A percentile compares a stretch with the other conserved stretches of the same genome.
Evolutionary conservation across 2,329 filamentous ascomycete species (phyloP).

Genomic region (Phoma sp.): DNA sequence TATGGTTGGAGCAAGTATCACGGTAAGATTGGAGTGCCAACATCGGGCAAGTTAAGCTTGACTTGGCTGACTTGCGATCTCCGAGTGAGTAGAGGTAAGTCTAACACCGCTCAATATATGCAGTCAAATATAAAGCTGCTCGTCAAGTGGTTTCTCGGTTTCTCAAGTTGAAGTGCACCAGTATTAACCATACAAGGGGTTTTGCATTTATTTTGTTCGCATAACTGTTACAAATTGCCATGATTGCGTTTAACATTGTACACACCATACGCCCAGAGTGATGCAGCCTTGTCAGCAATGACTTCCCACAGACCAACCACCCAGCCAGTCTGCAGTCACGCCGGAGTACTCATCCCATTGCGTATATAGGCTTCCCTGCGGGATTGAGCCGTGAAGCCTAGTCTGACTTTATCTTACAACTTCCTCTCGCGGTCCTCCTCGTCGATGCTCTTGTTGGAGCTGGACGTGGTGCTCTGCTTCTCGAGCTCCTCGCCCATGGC

Average conservation of each 20-base stretch:
- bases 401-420: conserved; percentile 39
- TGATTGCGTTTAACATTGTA: conserved; percentile 32
- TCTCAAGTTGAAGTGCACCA: too few species aligned
- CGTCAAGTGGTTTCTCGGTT: too few species aligned
- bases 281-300: conserved; percentile 17
- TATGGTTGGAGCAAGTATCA: too few species aligned
- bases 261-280: conserved; percentile 26
- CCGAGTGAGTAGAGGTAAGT: too few species aligned
- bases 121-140: too few species aligned
- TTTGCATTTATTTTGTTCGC: conserved; percentile 5
- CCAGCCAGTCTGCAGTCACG: conserved; percentile 31
- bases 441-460: conserved; percentile 65
- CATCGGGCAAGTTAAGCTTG: too few species aligned
- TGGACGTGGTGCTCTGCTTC: conserved; percentile 60
- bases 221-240: conserved; percentile 30
- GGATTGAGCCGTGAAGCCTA: conserved; percentile 15
- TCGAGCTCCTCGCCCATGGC: conserved; percentile 64
- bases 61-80: too few species aligned
- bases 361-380: conserved; percentile 16
- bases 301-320: conserved; percentile 31
- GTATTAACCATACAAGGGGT: too few species aligned
- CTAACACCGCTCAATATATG: too few species aligned
- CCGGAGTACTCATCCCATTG: conserved; percentile 8
- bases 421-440: conserved; percentile 61
- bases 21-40: too few species aligned